Conservation (phyloP, 352 stramenopile genomes). For the Pythium oligandrum region DNA sequence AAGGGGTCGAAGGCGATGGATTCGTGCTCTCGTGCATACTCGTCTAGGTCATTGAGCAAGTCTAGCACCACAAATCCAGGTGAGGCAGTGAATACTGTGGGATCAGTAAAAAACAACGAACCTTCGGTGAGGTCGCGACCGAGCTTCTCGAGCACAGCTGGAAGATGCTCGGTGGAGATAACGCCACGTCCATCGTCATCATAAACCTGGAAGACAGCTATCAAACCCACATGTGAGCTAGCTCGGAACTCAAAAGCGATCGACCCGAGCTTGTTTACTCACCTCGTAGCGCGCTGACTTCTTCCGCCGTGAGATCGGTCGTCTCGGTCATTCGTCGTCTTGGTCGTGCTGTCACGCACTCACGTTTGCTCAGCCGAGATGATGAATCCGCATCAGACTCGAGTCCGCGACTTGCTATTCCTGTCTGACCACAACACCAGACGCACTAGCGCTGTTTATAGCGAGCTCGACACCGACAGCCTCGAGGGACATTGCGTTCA, state of each 20-base stretch:
- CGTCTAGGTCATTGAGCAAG: constrained; percentile 65
- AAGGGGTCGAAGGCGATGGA: constrained; percentile 66
- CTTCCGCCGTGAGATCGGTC: constrained; percentile 60
- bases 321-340: constrained; percentile 24
- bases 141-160: constrained; percentile 71
- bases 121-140: constrained; percentile 66
- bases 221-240: neutral
- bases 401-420: constrained; percentile 3
- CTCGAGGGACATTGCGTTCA: too few relatives aligned
- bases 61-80: constrained; percentile 20
- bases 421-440: neutral
- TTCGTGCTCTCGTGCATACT: constrained; percentile 41
- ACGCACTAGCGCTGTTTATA: neutral
- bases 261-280: neutral
- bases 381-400: too few relatives aligned
- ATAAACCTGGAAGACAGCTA: constrained; percentile 79
- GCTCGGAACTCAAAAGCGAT: too few relatives aligned
- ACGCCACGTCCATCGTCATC: constrained; percentile 52
- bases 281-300: constrained; percentile 70
- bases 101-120: constrained; percentile 5
- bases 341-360: neutral
- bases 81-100: too few relatives aligned
- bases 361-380: neutral
- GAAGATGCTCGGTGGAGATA: constrained; percentile 65
- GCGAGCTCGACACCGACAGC: too few relatives aligned